Percentiles rank a stretch among this genome's conserved stretches.
Evolutionary conservation across 1,139 yeast species (phyloP).

Genomic region (Petasospora fabianii): DNA sequence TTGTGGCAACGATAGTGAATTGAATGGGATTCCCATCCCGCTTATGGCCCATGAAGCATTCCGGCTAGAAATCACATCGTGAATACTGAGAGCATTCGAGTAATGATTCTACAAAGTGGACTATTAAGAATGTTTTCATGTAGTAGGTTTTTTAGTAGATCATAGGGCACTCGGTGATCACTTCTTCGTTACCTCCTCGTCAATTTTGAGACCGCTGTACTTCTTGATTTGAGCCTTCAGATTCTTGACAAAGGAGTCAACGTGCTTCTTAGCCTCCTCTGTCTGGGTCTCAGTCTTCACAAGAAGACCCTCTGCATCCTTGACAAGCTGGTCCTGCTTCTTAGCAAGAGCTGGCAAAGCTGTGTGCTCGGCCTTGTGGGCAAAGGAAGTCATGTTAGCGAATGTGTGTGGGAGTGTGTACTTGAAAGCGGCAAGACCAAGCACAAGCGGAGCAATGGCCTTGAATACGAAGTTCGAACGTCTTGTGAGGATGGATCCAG

Average conservation of each 20-base stretch:
- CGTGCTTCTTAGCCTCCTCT: slow-evolving; percentile 30
- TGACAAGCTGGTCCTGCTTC: slow-evolving; percentile 54
- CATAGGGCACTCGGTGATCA: too few relatives aligned
- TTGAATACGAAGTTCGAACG: slow-evolving; percentile 60
- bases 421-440: slow-evolving; percentile 69
- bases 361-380: slow-evolving; percentile 64
- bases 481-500: slow-evolving; percentile 81
- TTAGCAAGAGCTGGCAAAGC: slow-evolving; percentile 64
- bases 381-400: slow-evolving; percentile 54
- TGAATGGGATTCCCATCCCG: too few relatives aligned
- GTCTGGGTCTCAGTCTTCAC: slow-evolving; percentile 39
- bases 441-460: slow-evolving; percentile 55
- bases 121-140: too few relatives aligned
- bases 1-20: too few relatives aligned
- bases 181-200: slow-evolving; percentile 58
- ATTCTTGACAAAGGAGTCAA: slow-evolving; percentile 39
- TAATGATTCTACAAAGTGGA: too few relatives aligned
- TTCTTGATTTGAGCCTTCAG: slow-evolving; percentile 51
- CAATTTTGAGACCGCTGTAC: slow-evolving; percentile 65
- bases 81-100: too few relatives aligned
- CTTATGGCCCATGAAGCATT: too few relatives aligned
- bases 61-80: too few relatives aligned
- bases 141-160: too few relatives aligned
- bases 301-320: slow-evolving; percentile 39
- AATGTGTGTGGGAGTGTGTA: slow-evolving; percentile 79